These are phyloP conservation scores for Cercospora sojina DNA, from an alignment of 2,329 filamentous ascomycete species.

Conservation along the genomic window DNA sequence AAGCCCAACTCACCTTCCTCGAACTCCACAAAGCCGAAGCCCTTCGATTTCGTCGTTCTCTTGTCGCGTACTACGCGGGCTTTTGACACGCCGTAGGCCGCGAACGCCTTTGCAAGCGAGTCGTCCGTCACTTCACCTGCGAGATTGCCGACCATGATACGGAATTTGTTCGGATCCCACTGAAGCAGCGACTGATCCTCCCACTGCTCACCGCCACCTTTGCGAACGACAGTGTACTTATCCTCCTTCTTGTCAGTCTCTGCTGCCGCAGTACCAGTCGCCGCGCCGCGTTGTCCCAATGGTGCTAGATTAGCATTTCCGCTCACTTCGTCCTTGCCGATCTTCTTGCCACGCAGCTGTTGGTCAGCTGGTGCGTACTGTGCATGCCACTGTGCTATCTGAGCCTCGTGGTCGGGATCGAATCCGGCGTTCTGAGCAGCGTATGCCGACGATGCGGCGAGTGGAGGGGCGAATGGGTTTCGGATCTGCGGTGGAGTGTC, in stretches of 20 bases:
- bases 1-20: slow-evolving; percentile 95
- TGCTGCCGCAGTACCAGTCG: slow-evolving; percentile 4
- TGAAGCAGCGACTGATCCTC: slow-evolving; percentile 83
- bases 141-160: slow-evolving; percentile 93
- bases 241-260: slow-evolving; percentile 22
- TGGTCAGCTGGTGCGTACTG: slow-evolving; percentile 28
- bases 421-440: slow-evolving; percentile 42
- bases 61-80: slow-evolving; percentile 93
- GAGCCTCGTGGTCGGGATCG: slow-evolving; percentile 81
- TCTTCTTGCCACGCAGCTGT: slow-evolving; percentile 22
- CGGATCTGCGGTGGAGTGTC: slow-evolving; percentile 65
- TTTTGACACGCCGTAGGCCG: slow-evolving; percentile 88
- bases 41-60: slow-evolving; percentile 91
- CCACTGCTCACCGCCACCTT: slow-evolving; percentile 91
- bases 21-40: slow-evolving; percentile 95
- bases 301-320: slow-evolving; percentile 24
- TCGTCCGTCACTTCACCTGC: slow-evolving; percentile 98
- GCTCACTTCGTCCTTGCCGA: slow-evolving; percentile 17
- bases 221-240: slow-evolving; percentile 70
- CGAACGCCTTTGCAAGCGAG: slow-evolving; percentile 88
- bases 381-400: slow-evolving; percentile 93
- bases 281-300: slow-evolving; percentile 24
- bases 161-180: slow-evolving; percentile 93
- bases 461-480: slow-evolving; percentile 70
- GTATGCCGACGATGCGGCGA: slow-evolving; percentile 38